Conservation (phyloP, 176 grass and related monocot genomes). For the Lolium multiflorum region DNA sequence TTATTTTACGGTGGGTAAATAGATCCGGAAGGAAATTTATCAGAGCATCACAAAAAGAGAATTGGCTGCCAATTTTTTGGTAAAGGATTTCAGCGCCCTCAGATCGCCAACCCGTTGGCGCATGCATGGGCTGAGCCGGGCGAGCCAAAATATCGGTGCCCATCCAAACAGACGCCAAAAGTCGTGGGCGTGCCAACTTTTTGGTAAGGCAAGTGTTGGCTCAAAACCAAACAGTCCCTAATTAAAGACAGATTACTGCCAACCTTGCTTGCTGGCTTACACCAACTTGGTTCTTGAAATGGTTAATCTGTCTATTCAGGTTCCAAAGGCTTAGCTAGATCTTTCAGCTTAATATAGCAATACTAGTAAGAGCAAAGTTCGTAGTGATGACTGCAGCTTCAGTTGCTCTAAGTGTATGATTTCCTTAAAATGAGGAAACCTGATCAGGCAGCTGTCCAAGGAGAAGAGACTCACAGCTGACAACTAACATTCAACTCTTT, state of each 20-base stretch:
- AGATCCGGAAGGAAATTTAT: too few species aligned
- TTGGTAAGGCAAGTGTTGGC: too few species aligned
- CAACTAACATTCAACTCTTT: constrained; percentile 15
- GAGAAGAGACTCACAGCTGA: background rate
- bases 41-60: too few species aligned
- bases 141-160: too few species aligned
- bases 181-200: too few species aligned
- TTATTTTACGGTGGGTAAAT: too few species aligned
- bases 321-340: background rate
- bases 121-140: too few species aligned
- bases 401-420: background rate
- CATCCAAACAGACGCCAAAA: too few species aligned
- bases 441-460: background rate
- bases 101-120: too few species aligned
- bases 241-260: background rate
- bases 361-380: constrained; percentile 6
- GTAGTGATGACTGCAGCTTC: constrained; percentile 7
- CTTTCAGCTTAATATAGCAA: background rate
- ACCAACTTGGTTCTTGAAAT: background rate
- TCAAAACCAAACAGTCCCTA: too few species aligned
- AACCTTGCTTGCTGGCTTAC: background rate
- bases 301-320: background rate
- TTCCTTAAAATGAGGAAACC: constrained; percentile 16
- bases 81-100: too few species aligned
- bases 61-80: too few species aligned